Evolutionary conservation across 2,329 filamentous ascomycete genomes (phyloP), one percentile per base, ranked within the genome.

Genomic region (Aspergillus novoparasiticus): DNA sequence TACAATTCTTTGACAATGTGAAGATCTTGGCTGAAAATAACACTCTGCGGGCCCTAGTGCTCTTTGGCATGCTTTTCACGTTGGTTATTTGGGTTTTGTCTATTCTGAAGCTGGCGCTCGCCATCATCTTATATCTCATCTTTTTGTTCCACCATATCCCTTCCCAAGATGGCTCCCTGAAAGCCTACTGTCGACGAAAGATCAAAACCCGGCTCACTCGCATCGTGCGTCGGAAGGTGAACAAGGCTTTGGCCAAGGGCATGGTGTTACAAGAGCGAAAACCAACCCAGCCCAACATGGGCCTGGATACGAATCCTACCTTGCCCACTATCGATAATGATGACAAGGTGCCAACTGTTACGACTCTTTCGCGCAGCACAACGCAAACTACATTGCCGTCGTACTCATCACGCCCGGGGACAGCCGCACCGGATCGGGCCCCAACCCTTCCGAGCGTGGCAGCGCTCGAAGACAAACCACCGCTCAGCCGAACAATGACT

Each of bases 121-220:
- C 92, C 0, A 81, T 89, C 26, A 71, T 96, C 1, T 88, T 96
- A 64, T 98, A 96, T 78, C 78, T 97, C 43, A 87, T 92, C 71
- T 99, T 97, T 77, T 85, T 99, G 6, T 97, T 91, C 86, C 91
- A 95, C 78, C 95, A 94, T 79, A 94, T 99, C 65, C 93, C 94
- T 1, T 86, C 86, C 41, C 83, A 87, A 12, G 93, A 97, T 72
- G 92, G 93, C 6, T 89, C 91, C 9, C 84, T 99, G 34, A 87
- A 88, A 6, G 89, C 89, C 30, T 99, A 96, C 80, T 98, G 95
- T 76, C 90, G 92, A 65, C 90, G 93, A 53, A 98, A 98, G 81
- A 90, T 97, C 75, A 96, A 96, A 79, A 89, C 87, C 71, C 85
- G 93, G 68, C 84, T 99, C 68, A 90, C 90, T 73, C 88, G 88